Base-by-base conservation (phyloP, 2,329 filamentous ascomycete genomes). In the Zasmidium citrigriseum region DNA sequence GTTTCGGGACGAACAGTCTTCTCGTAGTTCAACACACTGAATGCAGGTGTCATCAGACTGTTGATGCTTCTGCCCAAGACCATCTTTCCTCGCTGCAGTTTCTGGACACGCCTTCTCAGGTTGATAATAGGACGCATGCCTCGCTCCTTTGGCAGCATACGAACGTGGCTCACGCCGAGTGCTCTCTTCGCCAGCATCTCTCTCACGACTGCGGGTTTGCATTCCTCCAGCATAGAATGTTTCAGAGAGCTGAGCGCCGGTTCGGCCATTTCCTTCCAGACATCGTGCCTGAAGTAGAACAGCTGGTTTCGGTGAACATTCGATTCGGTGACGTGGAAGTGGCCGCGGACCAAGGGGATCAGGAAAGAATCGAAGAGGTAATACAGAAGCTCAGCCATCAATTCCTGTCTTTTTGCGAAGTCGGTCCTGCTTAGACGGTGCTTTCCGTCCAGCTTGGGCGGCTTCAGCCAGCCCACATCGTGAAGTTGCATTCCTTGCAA, bases 251-350 rank as follows among this genome's bases (percentile, higher is more conserved):
- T 73, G 70, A 97, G 78, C 0, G 88, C 85, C 5, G 92, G 89
- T 66, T 93, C 87, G 1, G 88, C 86, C 29, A 98, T 75, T 44
- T 82, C 82, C 52, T 84, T 86, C 95, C 95, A 99, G 10, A 95
- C 81, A 73, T 99, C 95, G 64, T 99, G 95, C 3, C 93, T 89
- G 71, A 97, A 98, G 76, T 91, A 99, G 73, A 96, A 96, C 0
- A 98, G 77, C 24, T 86, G 86, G 67, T 95, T 91, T 16, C 89
- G 87, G 70, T 96, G 86, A 1, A 81, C 80, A 62, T 86, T 92
- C 0, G 92, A 95, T 73, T 99, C 95, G 0, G 95, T 99, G 38
- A 97, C 90, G 70, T 98, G 93, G 69, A 99, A 99, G 68, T 95
- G 93, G 62, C 85, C 87, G 29, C 90, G 86, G 49, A 98, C 83